These are phyloP conservation scores for Dendrothele bispora DNA, from an alignment of 768 basidiomycete genomes.

Conservation along the genomic window DNA sequence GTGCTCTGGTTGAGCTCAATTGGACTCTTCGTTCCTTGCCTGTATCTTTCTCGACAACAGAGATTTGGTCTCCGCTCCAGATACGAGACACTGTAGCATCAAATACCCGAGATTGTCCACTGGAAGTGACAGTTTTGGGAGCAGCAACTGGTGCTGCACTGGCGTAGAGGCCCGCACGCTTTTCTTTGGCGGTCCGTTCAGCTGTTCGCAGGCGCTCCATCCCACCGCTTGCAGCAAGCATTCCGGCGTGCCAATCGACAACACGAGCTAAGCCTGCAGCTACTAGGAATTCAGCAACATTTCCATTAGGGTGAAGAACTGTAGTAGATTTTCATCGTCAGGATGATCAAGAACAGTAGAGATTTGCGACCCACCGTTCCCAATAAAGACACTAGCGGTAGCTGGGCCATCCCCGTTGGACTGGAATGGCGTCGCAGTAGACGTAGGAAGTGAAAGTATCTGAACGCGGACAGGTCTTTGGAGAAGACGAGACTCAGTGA, in stretches of 20 bases:
- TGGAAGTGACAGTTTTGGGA: constrained; percentile 45
- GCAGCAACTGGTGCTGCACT: constrained; percentile 44
- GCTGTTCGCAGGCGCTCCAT: constrained; percentile 88
- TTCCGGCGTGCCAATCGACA: constrained; percentile 97
- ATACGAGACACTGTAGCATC: constrained; percentile 83
- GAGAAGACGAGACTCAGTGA: constrained; percentile 85
- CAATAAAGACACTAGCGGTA: constrained; percentile 86
- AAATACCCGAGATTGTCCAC: constrained; percentile 54
- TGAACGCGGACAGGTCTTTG: constrained; percentile 77
- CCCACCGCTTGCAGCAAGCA: constrained; percentile 79
- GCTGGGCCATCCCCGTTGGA: constrained; percentile 48
- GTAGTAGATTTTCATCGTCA: neutral
- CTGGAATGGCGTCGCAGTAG: constrained; percentile 81
- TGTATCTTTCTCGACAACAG: constrained; percentile 70
- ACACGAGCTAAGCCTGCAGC: constrained; percentile 85
- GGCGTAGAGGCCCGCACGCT: constrained; percentile 68
- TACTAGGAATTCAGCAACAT: constrained; percentile 89
- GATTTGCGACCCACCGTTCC: constrained; percentile 52
- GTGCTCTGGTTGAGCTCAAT: constrained; percentile 85
- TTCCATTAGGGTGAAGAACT: constrained; percentile 92
- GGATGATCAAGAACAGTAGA: neutral
- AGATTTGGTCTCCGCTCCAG: constrained; percentile 92
- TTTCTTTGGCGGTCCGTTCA: constrained; percentile 80
- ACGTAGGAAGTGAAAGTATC: constrained; percentile 77
- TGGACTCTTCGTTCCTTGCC: constrained; percentile 82